phyloP scores from a whole-genome alignment of 164 flowering plant species.

The Echeveria elegans region DNA sequence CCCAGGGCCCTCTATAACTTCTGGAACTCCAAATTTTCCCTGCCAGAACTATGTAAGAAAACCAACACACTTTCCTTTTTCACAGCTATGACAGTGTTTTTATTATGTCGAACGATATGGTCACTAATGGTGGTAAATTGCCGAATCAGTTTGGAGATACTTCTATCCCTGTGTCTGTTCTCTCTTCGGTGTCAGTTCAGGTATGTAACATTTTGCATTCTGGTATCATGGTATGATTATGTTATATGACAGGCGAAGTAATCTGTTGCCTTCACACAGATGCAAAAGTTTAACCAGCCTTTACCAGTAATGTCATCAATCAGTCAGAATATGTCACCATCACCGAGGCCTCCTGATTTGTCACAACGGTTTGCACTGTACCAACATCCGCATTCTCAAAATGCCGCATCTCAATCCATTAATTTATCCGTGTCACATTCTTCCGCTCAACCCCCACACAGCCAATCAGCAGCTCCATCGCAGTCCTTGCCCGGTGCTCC shows the following conservation, averaged over 20 bases:
- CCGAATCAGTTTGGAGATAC: slow-evolving; percentile 39
- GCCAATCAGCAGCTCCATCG: slow-evolving; percentile 38
- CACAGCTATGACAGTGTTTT: no score
- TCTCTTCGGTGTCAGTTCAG: slow-evolving; percentile 40
- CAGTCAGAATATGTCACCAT: slow-evolving; percentile 59
- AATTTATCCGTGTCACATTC: slow-evolving; percentile 29
- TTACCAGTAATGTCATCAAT: no score
- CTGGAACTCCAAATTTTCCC: slow-evolving; percentile 35
- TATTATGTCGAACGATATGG: no score
- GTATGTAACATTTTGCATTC: slow-evolving; percentile 19
- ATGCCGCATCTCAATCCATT: slow-evolving; percentile 28
- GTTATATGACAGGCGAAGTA: no score
- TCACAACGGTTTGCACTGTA: slow-evolving; percentile 52
- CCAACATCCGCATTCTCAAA: slow-evolving; percentile 38
- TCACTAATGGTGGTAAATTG: slow-evolving; percentile 20
- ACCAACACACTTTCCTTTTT: background rate
- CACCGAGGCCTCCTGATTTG: slow-evolving; percentile 51
- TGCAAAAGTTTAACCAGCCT: slow-evolving; percentile 39
- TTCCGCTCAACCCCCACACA: slow-evolving; percentile 29
- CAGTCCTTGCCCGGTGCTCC: slow-evolving; percentile 30
- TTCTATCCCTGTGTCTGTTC: slow-evolving; percentile 22
- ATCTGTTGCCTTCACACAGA: background rate
- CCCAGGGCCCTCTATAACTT: slow-evolving; percentile 36
- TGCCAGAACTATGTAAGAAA: slow-evolving; percentile 18
- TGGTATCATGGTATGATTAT: background rate